Evolutionary conservation across 2,329 filamentous ascomycete genomes (phyloP), one percentile per base, ranked within the genome.

Genomic region (Pestalotiopsis fici): DNA sequence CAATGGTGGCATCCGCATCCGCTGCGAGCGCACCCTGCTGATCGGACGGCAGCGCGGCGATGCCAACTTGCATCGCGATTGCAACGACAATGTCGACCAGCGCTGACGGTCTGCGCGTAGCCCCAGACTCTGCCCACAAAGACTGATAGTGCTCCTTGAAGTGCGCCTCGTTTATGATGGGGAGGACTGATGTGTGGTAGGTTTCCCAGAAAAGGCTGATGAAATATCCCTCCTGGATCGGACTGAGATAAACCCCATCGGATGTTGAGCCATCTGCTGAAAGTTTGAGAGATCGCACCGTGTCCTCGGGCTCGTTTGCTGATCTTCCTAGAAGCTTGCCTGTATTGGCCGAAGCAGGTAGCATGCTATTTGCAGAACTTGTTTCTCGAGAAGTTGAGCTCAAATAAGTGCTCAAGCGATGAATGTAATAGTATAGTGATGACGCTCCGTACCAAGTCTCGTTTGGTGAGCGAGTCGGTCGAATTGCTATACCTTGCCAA

Each of bases 391-490:
- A 67, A 5, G 72, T 72, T 5, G 70, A 67, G n/a, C 73, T 75
- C 28, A 83, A 72, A 67, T 78, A 83, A 9, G 69, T 72, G 60
- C 74, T 79, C 70, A 83, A 75, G 31, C 80, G 78, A 18, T 73
- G 72, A 59, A 82, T 81, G 70, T 80, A 84, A 69, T 80, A 83
- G 71, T 78, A 81, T 7, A 78, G 71, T 12, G 82, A 84, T 11
- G 80, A 79, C 1, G 80, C 76, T 2, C 82, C 83, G 70, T 82
- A 83, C 72, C 77, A 82, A 27, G 78, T 76, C 65, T 74, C 75
- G 39, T 78, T 74, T 23, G 74, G 73, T 3, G 77, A 77, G 6
- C 76, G 75, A 4, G 78, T 75, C 3, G 78, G 77, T 35, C 75
- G 72, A 18, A 76, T 77, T 37, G 78, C 74, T 28, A 81, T 78